Base-by-base conservation (phyloP, 352 stramenopile genomes). In the Phytophthora citricola region DNA sequence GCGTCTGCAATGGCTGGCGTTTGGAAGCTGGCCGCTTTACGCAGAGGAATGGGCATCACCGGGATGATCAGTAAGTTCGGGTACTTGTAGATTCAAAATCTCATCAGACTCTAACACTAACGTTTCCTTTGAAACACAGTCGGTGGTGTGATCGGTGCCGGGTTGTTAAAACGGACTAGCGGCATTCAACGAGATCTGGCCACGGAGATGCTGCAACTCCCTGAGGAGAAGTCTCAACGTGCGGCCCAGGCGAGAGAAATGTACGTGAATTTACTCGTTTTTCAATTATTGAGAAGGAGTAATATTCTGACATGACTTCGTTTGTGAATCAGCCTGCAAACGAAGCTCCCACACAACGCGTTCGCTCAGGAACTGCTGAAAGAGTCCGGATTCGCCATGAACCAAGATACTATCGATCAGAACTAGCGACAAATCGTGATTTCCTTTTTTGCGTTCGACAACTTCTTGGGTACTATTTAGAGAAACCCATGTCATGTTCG, bases 201-300 rank as follows among this genome's bases (percentile, higher is more conserved):
- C 44, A 43, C 36, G 7, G 52, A 63, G 10, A 45, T 69, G 26
- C 27, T 69, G 14, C 43, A 41, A 39, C 45, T 69, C 3, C 60
- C 60, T 15, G 31, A 17, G 15, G 60, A 68, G 15, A 51, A 55
- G 44, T 61, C 60, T 2, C 38, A 52, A 11, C 50, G 14, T 27
- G 60, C 60, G 10, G 50, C 50, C 20, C 48, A 62, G 12, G 60
- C 51, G 24, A 61, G 60, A 68, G 50, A 68, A 24, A 56, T 67
- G 50, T 67, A 56, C 32, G 56, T 36, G 4, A 12, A 40, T 20
- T 20, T 20, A 20, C 17, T 20, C 17, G 17, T 20, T 40, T 40
- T 12, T n/a, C 14, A 9, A 31, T 7, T 9, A 7, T 31, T 31
- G 27, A 31, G 27, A 31, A 9, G 27, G 27, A 31, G 2, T 20